Base-by-base conservation (phyloP, 257 asterid genomes). In the Agastache rugosa region DNA sequence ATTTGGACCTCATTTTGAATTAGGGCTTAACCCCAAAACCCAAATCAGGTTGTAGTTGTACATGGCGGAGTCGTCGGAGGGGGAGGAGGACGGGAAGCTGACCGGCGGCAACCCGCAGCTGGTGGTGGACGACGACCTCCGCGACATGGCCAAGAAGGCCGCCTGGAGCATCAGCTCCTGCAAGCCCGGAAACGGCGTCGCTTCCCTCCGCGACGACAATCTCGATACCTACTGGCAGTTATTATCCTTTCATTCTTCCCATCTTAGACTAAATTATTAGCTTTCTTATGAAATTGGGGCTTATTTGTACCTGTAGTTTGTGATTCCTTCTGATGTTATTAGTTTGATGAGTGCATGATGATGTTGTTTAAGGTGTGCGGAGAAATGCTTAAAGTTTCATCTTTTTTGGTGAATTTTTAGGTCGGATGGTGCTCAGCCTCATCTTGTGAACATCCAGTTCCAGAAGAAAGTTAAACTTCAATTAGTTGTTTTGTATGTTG, bases 371-470 rank as follows among this genome's bases (percentile, higher is more conserved):
- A 31, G 37, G 37, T 4, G 9, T 69, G 61, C 3, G 41, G 53
- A 5, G 16, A 53, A 17, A 44, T 63, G 63, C 74, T 41, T 29
- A 1, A 17, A 25, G 29, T 66, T 70, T 0, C 8, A 17, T 20
- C 68, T 47, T 29, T 53, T 45, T 17, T 55, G 59, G 71, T 78
- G 80, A 41, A 50, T 42, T 50, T 63, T 63, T 41, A 94, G 97
- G 85, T 94, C 99, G 15, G 98, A 92, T 85, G 98, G 99, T 56
- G 95, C 96, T 39, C 99, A 95, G 74, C 99, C 99, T 50, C 98
- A 95, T 83, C 82, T 92, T 14, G 96, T 94, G 53, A 94, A 94
- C 80, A 91, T 92, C 55, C 99, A 94, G 74, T 94, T 94, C 80
- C 98, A 94, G 76, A 92, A 87, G 88, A 94, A 94, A 87, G 99